phyloP scores from a whole-genome alignment of 1,139 yeast species.

The Candida mesenterica region DNA sequence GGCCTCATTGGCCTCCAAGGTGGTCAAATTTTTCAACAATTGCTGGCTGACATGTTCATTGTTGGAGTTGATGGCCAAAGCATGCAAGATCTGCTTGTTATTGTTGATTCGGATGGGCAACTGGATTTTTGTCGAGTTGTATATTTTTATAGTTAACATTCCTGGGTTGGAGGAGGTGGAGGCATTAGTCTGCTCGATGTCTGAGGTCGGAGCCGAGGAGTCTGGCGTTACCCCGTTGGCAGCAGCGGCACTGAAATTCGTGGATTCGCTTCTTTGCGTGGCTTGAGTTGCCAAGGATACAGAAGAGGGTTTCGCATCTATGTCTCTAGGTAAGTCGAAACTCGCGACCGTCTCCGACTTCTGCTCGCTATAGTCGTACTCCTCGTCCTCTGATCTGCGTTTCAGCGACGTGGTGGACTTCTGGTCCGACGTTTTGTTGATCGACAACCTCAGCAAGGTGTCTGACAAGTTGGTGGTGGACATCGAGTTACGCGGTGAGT shows the following conservation, averaged over 20 bases:
- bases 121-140: constrained; percentile 57
- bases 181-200: constrained; percentile 10
- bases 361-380: constrained; percentile 4
- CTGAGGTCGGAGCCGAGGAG: constrained; percentile 7
- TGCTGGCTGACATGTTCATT: constrained; percentile 38
- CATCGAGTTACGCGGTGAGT: constrained; percentile 24
- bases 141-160: constrained; percentile 65
- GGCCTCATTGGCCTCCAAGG: constrained; percentile 22
- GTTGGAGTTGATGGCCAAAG: constrained; percentile 50
- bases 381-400: constrained; percentile 4
- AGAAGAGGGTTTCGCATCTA: constrained; percentile 8
- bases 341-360: neutral
- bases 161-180: constrained; percentile 50
- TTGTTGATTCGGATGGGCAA: constrained; percentile 62
- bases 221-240: constrained; percentile 1
- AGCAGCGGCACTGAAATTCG: neutral
- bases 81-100: constrained; percentile 50
- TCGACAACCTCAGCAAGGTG: constrained; percentile 28
- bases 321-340: neutral
- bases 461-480: constrained; percentile 25
- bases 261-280: constrained; percentile 7
- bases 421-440: constrained; percentile 11
- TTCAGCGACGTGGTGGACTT: constrained; percentile 3
- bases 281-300: constrained; percentile 11
- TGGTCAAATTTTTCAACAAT: constrained; percentile 29